These are phyloP conservation scores for Pestalotiopsis sp. DNA, from an alignment of 2,329 filamentous ascomycete species.

Conservation along the genomic window DNA sequence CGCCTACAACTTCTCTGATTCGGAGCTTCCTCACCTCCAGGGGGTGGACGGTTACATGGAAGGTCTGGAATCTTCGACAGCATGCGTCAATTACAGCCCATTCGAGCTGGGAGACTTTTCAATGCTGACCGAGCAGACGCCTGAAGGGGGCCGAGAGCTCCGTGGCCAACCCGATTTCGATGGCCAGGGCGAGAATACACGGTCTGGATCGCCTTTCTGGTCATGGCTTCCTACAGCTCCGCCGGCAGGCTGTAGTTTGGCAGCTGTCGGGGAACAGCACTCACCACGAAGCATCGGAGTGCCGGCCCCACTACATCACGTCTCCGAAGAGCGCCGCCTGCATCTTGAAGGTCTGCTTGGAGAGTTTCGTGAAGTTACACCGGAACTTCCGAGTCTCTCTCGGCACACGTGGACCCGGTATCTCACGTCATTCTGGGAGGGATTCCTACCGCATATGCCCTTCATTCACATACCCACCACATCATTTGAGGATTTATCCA, in stretches of 20 bases:
- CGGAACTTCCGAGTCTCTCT: constrained; percentile 18
- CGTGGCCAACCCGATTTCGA: background rate
- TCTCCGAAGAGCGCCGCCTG: background rate
- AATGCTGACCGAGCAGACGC: background rate
- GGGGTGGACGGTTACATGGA: background rate
- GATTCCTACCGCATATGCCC: constrained; percentile 40
- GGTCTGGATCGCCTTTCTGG: background rate
- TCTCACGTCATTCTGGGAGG: constrained; percentile 37
- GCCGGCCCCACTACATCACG: background rate
- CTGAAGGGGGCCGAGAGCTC: background rate
- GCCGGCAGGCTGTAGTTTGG: background rate
- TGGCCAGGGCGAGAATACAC: background rate
- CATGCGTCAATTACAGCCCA: background rate
- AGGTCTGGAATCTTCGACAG: background rate
- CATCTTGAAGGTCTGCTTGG: background rate
- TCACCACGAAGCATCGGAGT: background rate
- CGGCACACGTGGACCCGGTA: constrained; percentile 39
- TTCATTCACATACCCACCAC: constrained; percentile 40
- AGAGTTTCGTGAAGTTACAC: background rate
- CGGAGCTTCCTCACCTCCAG: background rate
- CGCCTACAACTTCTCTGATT: background rate
- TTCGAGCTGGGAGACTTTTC: background rate
- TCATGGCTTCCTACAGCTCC: background rate
- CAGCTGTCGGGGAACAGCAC: background rate
- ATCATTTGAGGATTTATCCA: constrained; percentile 30